Base-by-base conservation (phyloP, 2,329 filamentous ascomycete genomes). In the Coleophoma cylindrospora region DNA sequence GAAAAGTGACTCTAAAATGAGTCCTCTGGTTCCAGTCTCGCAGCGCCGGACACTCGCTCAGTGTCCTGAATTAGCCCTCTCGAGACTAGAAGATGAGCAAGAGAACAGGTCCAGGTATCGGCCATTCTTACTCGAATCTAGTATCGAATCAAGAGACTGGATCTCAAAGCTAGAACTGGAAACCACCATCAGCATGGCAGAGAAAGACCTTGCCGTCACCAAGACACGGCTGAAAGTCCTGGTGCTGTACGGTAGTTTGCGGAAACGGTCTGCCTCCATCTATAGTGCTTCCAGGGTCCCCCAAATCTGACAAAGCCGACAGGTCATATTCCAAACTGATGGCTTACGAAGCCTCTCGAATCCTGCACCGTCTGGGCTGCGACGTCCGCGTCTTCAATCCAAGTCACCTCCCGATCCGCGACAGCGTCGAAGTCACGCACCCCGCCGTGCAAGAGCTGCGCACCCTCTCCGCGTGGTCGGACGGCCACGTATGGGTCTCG, bases 361-460 rank as follows among this genome's bases (percentile, higher is more conserved):
- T 86, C 40, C 74, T 87, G 2, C 79, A 75, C 61, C 76, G 82
- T 3, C 73, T 87, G 0, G 83, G 83, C 21, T 86, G 81, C 59
- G 83, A 86, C 55, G 83, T 86, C 2, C 77, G 83, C 4, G 69
- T 86, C 1, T 86, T 75, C 60, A 67, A 86, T 51, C 83, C 83
- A 0, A 63, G 67, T 1, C 75, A 72, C 1, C 66, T 87, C 0
- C 83, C 83, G 0, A 70, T 84, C n/a, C 84, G 84, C 56, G 83
- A 86, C 56, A 80, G 83, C 51, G 69, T 72, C 2, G 74, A 79
- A n/a, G 74, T 78, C 50, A 62, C 60, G 4, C 81, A 86, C 55
- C 67, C 72, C 0, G 83, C 83, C 53, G 82, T 87, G 0, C 79
- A 81, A 55, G 83, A 86, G 59, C 70, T 86, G 6, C 73, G 83